A percentile compares a stretch with the other conserved stretches of the same genome.
phyloP scores from a whole-genome alignment of 1,284 basidiomycete genomes.

The Taiwanofungus camphoratus region DNA sequence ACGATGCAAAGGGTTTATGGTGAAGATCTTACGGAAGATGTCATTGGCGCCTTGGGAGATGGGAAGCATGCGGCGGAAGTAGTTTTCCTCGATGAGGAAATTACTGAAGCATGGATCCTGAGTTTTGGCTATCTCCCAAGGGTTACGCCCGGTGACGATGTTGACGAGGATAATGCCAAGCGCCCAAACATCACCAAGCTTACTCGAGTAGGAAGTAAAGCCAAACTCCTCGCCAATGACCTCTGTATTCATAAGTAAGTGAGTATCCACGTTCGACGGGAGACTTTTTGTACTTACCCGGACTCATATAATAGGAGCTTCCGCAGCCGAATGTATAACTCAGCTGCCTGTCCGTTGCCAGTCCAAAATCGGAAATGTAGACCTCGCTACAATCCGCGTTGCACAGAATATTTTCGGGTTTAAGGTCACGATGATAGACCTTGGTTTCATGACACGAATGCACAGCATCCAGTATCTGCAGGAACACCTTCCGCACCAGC shows the following conservation, averaged over 20 bases:
- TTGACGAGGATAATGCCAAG: constrained; percentile 53
- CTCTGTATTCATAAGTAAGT: constrained; percentile 17
- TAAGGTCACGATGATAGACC: constrained; percentile 71
- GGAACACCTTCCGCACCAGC: constrained; percentile 45
- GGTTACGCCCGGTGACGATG: constrained; percentile 81
- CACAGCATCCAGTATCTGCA: constrained; percentile 61
- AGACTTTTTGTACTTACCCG: constrained; percentile 32
- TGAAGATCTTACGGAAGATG: constrained; percentile 58
- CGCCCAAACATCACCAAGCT: constrained; percentile 86
- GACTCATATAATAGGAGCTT: constrained; percentile 56
- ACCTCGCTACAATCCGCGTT: constrained; percentile 40
- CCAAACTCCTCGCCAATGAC: constrained; percentile 21
- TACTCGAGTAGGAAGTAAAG: constrained; percentile 54
- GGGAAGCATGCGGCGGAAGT: constrained; percentile 67
- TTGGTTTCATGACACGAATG: constrained; percentile 53
- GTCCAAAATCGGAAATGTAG: constrained; percentile 63
- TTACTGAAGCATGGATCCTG: constrained; percentile 67
- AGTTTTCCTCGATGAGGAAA: constrained; percentile 52
- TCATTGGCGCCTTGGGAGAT: constrained; percentile 57
- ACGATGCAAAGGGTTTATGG: constrained; percentile 44
- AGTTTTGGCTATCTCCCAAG: constrained; percentile 76
- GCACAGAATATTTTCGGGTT: constrained; percentile 74
- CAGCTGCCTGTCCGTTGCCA: constrained; percentile 49
- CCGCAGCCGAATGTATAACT: constrained; percentile 46
- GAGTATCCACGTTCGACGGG: not conserved